A percentile compares a stretch with the other conserved stretches of the same genome.
These are phyloP conservation scores for Ustilago nuda DNA, from an alignment of 1,284 basidiomycete species.

Conservation along the genomic window DNA sequence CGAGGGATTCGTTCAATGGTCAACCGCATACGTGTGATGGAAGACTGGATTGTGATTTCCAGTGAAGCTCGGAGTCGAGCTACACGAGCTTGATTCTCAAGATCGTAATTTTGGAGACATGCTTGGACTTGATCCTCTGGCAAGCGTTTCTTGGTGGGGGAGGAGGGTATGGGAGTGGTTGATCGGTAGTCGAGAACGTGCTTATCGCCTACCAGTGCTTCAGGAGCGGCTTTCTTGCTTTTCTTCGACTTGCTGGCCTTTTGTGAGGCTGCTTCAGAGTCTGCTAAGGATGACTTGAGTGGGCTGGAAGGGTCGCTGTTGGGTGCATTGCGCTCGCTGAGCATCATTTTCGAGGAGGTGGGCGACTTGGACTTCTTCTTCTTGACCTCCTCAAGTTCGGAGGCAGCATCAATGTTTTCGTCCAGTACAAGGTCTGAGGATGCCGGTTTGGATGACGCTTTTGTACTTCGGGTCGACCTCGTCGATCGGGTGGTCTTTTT, in stretches of 20 bases:
- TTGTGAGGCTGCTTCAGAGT: slow-evolving; percentile 4
- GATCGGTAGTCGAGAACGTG: slow-evolving; percentile 11
- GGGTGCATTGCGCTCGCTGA: slow-evolving; percentile 36
- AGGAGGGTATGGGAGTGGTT: slow-evolving; percentile 33
- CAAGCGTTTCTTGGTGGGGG: slow-evolving; percentile 23
- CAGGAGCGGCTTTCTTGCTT: slow-evolving; percentile 6
- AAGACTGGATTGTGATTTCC: slow-evolving; percentile 34
- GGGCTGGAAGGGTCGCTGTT: slow-evolving; percentile 17
- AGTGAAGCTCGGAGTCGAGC: slow-evolving; percentile 20
- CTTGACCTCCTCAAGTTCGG: slow-evolving; percentile 2
- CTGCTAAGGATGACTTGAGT: background rate
- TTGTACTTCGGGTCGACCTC: slow-evolving; percentile 34
- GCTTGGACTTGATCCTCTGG: slow-evolving; percentile 53
- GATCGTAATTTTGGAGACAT: slow-evolving; percentile 52
- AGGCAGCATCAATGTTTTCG: slow-evolving; percentile 17
- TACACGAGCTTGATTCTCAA: slow-evolving; percentile 37
- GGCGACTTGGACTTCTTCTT: slow-evolving; percentile 17
- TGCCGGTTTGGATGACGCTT: slow-evolving; percentile 29
- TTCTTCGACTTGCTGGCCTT: slow-evolving; percentile 25
- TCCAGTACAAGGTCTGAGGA: slow-evolving; percentile 32
- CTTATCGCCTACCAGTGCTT: background rate
- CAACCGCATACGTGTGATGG: slow-evolving; percentile 36
- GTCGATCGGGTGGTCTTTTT: slow-evolving; percentile 41
- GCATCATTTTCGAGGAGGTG: slow-evolving; percentile 24
- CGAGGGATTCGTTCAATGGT: slow-evolving; percentile 44